Base-by-base conservation (phyloP, 2,329 filamentous ascomycete genomes). In the Sclerotinia minor region DNA sequence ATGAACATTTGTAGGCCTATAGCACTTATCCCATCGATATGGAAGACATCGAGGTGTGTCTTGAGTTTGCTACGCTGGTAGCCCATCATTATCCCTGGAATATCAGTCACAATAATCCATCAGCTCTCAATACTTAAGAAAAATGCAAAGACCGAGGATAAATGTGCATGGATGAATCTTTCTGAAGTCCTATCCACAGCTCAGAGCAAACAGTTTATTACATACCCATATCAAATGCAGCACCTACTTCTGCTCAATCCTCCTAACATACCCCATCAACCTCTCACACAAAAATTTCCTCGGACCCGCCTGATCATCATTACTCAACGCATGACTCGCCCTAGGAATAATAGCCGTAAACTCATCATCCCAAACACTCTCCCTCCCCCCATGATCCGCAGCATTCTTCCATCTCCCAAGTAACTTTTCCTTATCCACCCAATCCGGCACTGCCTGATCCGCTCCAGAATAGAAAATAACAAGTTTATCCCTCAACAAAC, bases 291-390 rank as follows among this genome's bases (percentile, higher is more conserved):
- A 50, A 65, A 65, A 47, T 65, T 70, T 73, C 60, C 79, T 69
- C 0, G 80, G 78, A 58, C 79, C 77, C 1, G 75, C 78, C 75
- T 85, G 82, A 61, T 81, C 81, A 67, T 82, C 79, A 67, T 80
- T 82, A 59, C 78, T 80, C 65, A 83, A 74, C 67, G 82, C 82
- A 72, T 85, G 83, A 17, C 78, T 81, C 8, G 83, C 83, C 45
- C 78, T 79, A 0, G 80, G 77, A 67, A 85, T 79, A 41, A 84
- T 72, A 13, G 79, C 83, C 69, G 82, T 83, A n/a, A 79, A 76
- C 67, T 80, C 78, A 5, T 76, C 70, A 75, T 84, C 80, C 83
- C 83, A 85, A 35, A 81, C 76, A 50, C 76, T 52, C 1, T 58
- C 69, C 15, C 74, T 73, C 1, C 76, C 78, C 2, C 74, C 75